A percentile compares a stretch with the other conserved stretches of the same genome.
These are phyloP conservation scores for Garcia nutans DNA, from an alignment of 345 rosid species.

Conservation along the genomic window DNA sequence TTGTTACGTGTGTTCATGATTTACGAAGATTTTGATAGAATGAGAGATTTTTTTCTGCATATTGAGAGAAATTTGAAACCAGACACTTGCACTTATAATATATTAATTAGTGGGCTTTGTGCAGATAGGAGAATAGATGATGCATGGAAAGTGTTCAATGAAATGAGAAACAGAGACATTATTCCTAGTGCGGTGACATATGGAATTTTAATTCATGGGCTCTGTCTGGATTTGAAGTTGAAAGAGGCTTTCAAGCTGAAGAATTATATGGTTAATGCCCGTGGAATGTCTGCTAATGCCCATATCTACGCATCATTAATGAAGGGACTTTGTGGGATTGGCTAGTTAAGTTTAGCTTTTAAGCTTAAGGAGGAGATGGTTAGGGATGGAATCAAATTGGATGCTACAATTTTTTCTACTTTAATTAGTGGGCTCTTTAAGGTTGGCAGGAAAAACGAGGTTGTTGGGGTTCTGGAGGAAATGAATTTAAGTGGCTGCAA, in stretches of 20 bases:
- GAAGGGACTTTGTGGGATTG: constrained; percentile 47
- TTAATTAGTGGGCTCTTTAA: constrained; percentile 51
- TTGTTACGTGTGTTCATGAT: constrained; percentile 46
- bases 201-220: constrained; percentile 51
- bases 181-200: constrained; percentile 53
- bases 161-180: constrained; percentile 56
- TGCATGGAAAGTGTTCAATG: constrained; percentile 57
- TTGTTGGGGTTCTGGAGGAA: constrained; percentile 44
- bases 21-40: constrained; percentile 43
- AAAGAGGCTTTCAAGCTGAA: constrained; percentile 70
- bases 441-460: constrained; percentile 59
- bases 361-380: constrained; percentile 68
- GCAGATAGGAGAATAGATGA: constrained; percentile 40
- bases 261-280: constrained; percentile 47
- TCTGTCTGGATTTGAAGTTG: constrained; percentile 49
- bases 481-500: constrained; percentile 56
- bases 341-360: constrained; percentile 52
- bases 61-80: constrained; percentile 43
- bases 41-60: constrained; percentile 36
- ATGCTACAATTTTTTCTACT: constrained; percentile 54
- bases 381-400: constrained; percentile 39
- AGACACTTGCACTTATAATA: constrained; percentile 75
- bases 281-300: constrained; percentile 41
- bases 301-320: constrained; percentile 51
- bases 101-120: constrained; percentile 49